Conservation (phyloP, 495 filamentous ascomycete species). For the Pyronema omphalodes region DNA sequence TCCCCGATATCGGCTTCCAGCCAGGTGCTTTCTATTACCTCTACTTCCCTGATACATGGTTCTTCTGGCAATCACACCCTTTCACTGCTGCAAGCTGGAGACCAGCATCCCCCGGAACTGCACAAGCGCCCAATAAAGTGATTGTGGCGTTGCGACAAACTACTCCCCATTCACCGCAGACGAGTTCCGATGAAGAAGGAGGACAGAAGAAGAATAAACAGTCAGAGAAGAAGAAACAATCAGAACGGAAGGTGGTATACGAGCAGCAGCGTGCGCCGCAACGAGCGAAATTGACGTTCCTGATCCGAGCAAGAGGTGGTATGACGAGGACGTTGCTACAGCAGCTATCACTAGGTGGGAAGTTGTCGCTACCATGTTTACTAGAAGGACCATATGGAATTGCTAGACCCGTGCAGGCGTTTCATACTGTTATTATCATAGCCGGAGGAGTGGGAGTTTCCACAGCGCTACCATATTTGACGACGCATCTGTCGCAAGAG, state of each 20-base stretch:
- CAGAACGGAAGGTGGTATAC: neutral
- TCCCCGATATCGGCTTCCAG: slow-evolving; percentile 24
- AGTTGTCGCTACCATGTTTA: slow-evolving; percentile 20
- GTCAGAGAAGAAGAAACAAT: neutral
- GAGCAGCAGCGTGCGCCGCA: neutral
- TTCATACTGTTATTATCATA: slow-evolving; percentile 37
- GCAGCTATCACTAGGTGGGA: neutral
- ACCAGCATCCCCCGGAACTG: slow-evolving; percentile 7
- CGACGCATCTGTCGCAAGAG: slow-evolving; percentile 4
- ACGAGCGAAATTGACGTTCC: slow-evolving; percentile 22
- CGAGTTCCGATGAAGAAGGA: neutral
- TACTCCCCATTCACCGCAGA: neutral
- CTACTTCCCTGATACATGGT: slow-evolving; percentile 31
- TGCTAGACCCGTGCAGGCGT: slow-evolving; percentile 30
- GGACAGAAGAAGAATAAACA: slow-evolving; percentile 1
- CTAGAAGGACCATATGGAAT: slow-evolving; percentile 44
- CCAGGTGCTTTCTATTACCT: slow-evolving; percentile 41
- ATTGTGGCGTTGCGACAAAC: neutral
- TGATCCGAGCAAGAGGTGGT: slow-evolving; percentile 18
- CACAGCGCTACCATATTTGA: slow-evolving; percentile 35
- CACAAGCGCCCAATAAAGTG: slow-evolving; percentile 1
- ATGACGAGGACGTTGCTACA: slow-evolving; percentile 14
- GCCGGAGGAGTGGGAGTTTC: slow-evolving; percentile 44
- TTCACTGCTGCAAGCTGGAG: slow-evolving; percentile 38
- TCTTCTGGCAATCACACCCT: slow-evolving; percentile 41